Percentiles rank a stretch among this genome's conserved stretches.
These are phyloP conservation scores for Phanerochaete carnosa DNA, from an alignment of 768 basidiomycete species.

Conservation along the genomic window DNA sequence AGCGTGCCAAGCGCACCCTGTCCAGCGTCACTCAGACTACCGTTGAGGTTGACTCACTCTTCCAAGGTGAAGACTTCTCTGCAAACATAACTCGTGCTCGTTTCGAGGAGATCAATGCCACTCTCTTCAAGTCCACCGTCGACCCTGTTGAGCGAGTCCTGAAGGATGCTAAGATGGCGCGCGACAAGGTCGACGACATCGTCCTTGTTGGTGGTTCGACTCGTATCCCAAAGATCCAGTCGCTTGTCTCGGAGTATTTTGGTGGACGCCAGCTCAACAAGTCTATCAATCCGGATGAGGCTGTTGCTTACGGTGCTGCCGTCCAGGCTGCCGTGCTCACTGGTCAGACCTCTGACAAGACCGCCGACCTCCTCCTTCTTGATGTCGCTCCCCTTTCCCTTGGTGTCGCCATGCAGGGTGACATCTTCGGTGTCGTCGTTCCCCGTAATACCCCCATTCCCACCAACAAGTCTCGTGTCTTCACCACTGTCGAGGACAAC, in stretches of 20 bases:
- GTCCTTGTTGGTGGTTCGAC: conserved; percentile 99
- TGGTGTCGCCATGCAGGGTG: conserved; percentile 99
- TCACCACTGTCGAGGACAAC: conserved; percentile 99
- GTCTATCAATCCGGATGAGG: conserved; percentile 99
- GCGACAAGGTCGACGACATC: conserved; percentile 97
- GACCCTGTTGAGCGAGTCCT: conserved; percentile 99
- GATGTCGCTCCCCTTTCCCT: conserved; percentile 98
- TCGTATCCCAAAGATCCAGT: conserved; percentile 99
- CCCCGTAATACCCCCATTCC: conserved; percentile 99
- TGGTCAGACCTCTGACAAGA: conserved; percentile 98
- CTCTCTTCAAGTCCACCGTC: conserved; percentile 93
- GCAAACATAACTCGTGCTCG: conserved; percentile 99
- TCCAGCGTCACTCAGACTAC: conserved; percentile 99
- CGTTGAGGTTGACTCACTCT: conserved; percentile 98
- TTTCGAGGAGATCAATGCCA: conserved; percentile 99
- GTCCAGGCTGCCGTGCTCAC: conserved; percentile 99
- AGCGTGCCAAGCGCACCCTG: conserved; percentile 98
- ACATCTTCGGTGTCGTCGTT: conserved; percentile 99
- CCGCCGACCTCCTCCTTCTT: conserved; percentile 95
- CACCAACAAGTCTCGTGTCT: conserved; percentile 97
- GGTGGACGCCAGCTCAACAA: conserved; percentile 98
- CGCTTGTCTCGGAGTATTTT: conserved; percentile 98
- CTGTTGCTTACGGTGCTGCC: conserved; percentile 99
- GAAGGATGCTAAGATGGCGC: conserved; percentile 97
- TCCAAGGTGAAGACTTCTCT: conserved; percentile 97